These are phyloP conservation scores for Balansia obtecta DNA, from an alignment of 2,329 filamentous ascomycete genomes.

Conservation along the genomic window DNA sequence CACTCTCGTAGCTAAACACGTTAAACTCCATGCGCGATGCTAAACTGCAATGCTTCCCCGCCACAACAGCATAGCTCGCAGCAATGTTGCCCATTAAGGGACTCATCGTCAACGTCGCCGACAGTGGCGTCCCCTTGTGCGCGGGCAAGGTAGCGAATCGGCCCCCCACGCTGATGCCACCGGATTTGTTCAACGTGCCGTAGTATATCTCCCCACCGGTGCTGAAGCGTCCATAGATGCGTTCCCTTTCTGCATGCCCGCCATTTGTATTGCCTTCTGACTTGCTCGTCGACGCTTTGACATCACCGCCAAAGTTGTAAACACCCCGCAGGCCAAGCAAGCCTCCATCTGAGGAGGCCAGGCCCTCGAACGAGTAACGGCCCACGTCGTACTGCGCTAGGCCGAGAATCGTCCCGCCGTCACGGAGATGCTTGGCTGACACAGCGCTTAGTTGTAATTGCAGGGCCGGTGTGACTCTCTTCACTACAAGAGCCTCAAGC, in stretches of 20 bases:
- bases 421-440: slow-evolving; percentile 56
- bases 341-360: slow-evolving; percentile 86
- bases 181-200: slow-evolving; percentile 84
- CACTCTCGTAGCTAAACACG: slow-evolving; percentile 94
- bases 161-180: slow-evolving; percentile 77
- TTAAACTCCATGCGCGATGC: slow-evolving; percentile 95
- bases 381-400: slow-evolving; percentile 72
- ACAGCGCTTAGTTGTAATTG: slow-evolving; percentile 74
- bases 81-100: slow-evolving; percentile 90
- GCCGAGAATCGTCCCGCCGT: slow-evolving; percentile 64
- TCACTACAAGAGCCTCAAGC: slow-evolving; percentile 74
- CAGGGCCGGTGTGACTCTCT: slow-evolving; percentile 62
- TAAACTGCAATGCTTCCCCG: slow-evolving; percentile 69
- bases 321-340: slow-evolving; percentile 77
- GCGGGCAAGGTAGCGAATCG: slow-evolving; percentile 79
- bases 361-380: slow-evolving; percentile 77
- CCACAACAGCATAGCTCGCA: slow-evolving; percentile 83
- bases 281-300: slow-evolving; percentile 22
- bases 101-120: slow-evolving; percentile 84
- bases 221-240: slow-evolving; percentile 70
- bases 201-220: slow-evolving; percentile 93
- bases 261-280: slow-evolving; percentile 13
- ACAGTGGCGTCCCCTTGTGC: slow-evolving; percentile 78
- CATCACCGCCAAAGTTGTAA: slow-evolving; percentile 83
- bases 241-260: slow-evolving; percentile 35